Evolutionary conservation across 2,329 filamentous ascomycete species (phyloP).

Genomic region (Sporothrix pallida): DNA sequence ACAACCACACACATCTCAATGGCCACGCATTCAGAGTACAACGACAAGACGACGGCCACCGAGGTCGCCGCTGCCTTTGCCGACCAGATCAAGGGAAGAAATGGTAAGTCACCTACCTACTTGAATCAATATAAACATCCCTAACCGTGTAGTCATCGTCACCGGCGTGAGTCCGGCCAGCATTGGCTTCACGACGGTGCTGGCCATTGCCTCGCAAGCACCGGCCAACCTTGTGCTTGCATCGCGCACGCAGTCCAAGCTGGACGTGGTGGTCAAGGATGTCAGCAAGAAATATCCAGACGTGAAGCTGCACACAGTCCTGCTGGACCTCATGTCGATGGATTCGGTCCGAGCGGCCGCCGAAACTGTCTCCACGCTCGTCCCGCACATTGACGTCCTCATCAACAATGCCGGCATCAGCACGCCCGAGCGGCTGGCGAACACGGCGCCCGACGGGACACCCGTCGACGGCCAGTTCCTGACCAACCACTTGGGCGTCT

Average conservation of each 20-base stretch:
- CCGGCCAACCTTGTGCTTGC: constrained; percentile 52
- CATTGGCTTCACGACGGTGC: constrained; percentile 50
- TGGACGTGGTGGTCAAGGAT: constrained; percentile 49
- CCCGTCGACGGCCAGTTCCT: constrained; percentile 40
- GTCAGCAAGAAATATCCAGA: constrained; percentile 42
- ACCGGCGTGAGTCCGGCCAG: constrained; percentile 52
- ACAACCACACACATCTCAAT: constrained; percentile 25
- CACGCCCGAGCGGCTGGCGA: constrained; percentile 44
- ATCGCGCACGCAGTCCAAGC: constrained; percentile 52
- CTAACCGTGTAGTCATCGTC: constrained; percentile 34
- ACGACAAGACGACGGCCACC: constrained; percentile 36
- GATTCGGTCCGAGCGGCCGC: constrained; percentile 46
- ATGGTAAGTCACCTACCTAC: constrained; percentile 22
- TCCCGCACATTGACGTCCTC: constrained; percentile 48
- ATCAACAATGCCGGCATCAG: constrained; percentile 53
- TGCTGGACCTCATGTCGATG: constrained; percentile 46
- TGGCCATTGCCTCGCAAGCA: constrained; percentile 53
- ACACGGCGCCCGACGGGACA: constrained; percentile 44
- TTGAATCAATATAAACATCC: no score
- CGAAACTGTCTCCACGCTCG: constrained; percentile 41
- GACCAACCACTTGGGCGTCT: constrained; percentile 56
- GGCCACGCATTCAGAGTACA: constrained; percentile 37
- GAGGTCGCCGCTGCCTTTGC: constrained; percentile 37
- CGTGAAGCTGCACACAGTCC: constrained; percentile 41
- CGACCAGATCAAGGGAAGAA: constrained; percentile 34